These are phyloP conservation scores for Uronychia setigera DNA, from an alignment of 73 alveolate genomes.

Conservation along the genomic window DNA sequence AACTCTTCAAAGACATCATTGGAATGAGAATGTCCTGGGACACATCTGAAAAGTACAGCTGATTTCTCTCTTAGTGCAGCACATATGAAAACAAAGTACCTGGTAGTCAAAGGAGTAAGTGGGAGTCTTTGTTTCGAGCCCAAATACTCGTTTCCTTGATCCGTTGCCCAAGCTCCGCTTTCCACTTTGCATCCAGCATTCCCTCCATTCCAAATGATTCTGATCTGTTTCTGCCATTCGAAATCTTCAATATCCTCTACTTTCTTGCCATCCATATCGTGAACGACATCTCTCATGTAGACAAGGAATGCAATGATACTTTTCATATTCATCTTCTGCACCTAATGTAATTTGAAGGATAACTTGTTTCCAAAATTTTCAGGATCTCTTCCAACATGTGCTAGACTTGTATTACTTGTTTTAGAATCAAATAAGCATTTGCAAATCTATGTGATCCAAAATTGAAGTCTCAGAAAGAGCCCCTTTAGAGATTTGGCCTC, in stretches of 20 bases:
- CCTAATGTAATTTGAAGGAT: constrained; percentile 28
- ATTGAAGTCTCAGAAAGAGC: constrained; percentile 61
- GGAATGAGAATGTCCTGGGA: constrained; percentile 4
- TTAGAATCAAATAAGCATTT: constrained; percentile 45
- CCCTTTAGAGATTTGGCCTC: constrained; percentile 70
- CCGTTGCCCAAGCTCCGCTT: constrained; percentile 21
- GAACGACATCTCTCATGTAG: constrained; percentile 70
- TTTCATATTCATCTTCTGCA: constrained; percentile 48
- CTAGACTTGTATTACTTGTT: not conserved
- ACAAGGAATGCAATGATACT: constrained; percentile 21
- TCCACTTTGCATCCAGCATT: constrained; percentile 11
- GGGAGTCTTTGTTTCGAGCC: constrained; percentile 14
- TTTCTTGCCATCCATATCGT: constrained; percentile 35
- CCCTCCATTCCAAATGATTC: constrained; percentile 23
- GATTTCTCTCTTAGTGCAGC: constrained; percentile 40
- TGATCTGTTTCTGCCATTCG: constrained; percentile 29
- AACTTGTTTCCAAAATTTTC: not conserved
- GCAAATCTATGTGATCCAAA: constrained; percentile 74
- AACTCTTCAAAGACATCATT: constrained; percentile 30
- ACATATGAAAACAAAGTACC: constrained; percentile 17
- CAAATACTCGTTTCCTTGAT: constrained; percentile 35
- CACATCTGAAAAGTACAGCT: constrained; percentile 21
- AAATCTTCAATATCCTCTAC: constrained; percentile 41
- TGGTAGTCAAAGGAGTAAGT: constrained; percentile 4
- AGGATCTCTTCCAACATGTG: not conserved